A percentile compares a stretch with the other conserved stretches of the same genome.
Conservation (phyloP, 2,329 filamentous ascomycete genomes). For the Fusarium mexicanum region DNA sequence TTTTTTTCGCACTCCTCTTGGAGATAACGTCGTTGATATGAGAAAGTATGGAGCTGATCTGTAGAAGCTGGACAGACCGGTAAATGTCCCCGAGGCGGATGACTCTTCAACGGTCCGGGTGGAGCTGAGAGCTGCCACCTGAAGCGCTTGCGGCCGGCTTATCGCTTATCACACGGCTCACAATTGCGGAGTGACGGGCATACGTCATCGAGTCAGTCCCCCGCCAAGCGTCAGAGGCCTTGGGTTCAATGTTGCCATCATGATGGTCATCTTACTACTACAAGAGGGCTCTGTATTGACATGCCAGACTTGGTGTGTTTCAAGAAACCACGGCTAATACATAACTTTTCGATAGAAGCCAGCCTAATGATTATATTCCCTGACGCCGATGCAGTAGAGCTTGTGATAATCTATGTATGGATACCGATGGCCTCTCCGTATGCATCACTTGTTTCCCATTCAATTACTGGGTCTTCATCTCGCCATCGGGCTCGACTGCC, state of each 20-base stretch:
- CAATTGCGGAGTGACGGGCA: slow-evolving; percentile 15
- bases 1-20: background rate
- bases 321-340: background rate
- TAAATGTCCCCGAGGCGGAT: slow-evolving; percentile 9
- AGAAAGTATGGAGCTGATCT: background rate
- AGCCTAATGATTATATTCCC: slow-evolving; percentile 16
- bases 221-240: slow-evolving; percentile 2
- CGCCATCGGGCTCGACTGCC: slow-evolving; percentile 76
- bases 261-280: background rate
- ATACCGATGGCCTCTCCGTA: background rate
- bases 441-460: background rate
- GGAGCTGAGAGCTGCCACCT: slow-evolving; percentile 5
- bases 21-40: background rate
- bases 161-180: slow-evolving; percentile 31
- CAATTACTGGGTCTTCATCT: slow-evolving; percentile 75
- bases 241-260: background rate
- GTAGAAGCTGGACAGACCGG: background rate
- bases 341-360: background rate
- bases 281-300: background rate
- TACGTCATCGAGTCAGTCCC: slow-evolving; percentile 35
- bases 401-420: slow-evolving; percentile 22
- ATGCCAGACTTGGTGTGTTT: background rate
- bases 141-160: slow-evolving; percentile 31
- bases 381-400: slow-evolving; percentile 14
- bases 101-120: slow-evolving; percentile 29